Evolutionary conservation across 495 filamentous ascomycete species (phyloP).

Genomic region (Jackrogersella minutella): DNA sequence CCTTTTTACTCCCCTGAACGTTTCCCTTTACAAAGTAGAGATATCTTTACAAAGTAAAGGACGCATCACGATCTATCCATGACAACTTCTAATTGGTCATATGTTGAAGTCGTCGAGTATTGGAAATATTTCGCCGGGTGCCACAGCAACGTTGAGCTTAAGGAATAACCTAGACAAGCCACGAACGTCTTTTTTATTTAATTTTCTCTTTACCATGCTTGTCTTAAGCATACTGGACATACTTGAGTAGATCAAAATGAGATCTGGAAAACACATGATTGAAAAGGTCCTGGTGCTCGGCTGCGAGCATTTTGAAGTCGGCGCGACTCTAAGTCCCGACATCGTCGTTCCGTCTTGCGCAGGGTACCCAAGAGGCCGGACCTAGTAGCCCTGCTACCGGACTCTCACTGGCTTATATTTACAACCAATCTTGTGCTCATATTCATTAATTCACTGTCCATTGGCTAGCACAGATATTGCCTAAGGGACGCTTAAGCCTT

Average conservation of each 20-base stretch:
- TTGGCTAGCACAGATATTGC: slow-evolving; percentile 18
- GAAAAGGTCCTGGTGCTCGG: slow-evolving; percentile 9
- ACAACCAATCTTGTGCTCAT: slow-evolving; percentile 33
- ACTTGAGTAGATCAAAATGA: not conserved
- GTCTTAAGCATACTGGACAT: too few species aligned
- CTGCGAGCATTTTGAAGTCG: slow-evolving; percentile 26
- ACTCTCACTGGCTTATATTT: slow-evolving; percentile 23
- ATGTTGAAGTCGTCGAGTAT: slow-evolving; percentile 13
- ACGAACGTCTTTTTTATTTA: slow-evolving; percentile 28
- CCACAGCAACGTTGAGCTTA: slow-evolving; percentile 37
- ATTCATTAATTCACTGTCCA: slow-evolving; percentile 1
- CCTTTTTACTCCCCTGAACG: slow-evolving; percentile 10
- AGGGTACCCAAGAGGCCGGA: slow-evolving; percentile 18
- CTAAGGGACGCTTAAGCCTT: slow-evolving; percentile 28
- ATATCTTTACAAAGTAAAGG: too few species aligned
- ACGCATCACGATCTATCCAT: slow-evolving; percentile 14
- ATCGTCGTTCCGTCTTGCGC: slow-evolving; percentile 13
- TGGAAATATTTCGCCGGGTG: slow-evolving; percentile 32
- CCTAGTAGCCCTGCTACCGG: slow-evolving; percentile 21
- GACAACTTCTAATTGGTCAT: slow-evolving; percentile 23
- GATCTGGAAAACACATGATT: slow-evolving; percentile 7
- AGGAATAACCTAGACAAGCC: slow-evolving; percentile 20
- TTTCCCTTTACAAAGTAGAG: too few species aligned
- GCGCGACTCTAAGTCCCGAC: slow-evolving; percentile 17
- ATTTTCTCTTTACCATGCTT: too few species aligned